A percentile compares a stretch with the other conserved stretches of the same genome.
Conservation (phyloP, 2,329 filamentous ascomycete species). For the Trichophyton simii region DNA sequence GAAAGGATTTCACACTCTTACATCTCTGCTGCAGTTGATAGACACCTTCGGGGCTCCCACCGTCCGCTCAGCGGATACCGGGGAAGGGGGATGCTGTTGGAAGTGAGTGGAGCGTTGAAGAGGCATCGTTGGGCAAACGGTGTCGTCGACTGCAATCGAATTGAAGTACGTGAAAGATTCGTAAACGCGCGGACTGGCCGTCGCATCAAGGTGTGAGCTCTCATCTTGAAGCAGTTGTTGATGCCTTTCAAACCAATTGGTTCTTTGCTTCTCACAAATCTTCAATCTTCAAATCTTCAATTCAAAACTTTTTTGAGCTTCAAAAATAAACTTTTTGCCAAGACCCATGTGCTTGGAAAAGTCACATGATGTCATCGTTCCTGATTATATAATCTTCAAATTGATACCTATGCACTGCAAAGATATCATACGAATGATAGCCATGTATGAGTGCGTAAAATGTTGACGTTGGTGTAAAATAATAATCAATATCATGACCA, state of each 20-base stretch:
- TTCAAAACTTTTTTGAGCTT: not conserved
- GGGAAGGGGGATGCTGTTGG: constrained; percentile 22
- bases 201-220: constrained; percentile 31
- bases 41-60: constrained; percentile 33
- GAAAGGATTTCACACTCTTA: constrained; percentile 17
- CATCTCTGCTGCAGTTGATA: constrained; percentile 34
- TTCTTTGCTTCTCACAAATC: not conserved
- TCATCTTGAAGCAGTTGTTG: constrained; percentile 19
- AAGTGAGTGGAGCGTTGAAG: constrained; percentile 26
- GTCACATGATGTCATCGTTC: not conserved
- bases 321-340: constrained; percentile 6
- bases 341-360: not conserved
- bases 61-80: constrained; percentile 28
- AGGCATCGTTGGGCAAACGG: constrained; percentile 30
- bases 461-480: too few species aligned
- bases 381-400: not conserved
- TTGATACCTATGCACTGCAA: too few species aligned
- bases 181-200: constrained; percentile 28
- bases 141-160: constrained; percentile 25
- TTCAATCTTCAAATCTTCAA: not conserved
- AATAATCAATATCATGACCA: too few species aligned
- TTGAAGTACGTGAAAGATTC: constrained; percentile 24
- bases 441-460: too few species aligned
- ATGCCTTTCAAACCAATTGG: not conserved
- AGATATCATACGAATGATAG: too few species aligned